Evolutionary conservation across 2,329 filamentous ascomycete species (phyloP), one percentile per base, ranked within the genome.

Genomic region (Fusarium sp.): DNA sequence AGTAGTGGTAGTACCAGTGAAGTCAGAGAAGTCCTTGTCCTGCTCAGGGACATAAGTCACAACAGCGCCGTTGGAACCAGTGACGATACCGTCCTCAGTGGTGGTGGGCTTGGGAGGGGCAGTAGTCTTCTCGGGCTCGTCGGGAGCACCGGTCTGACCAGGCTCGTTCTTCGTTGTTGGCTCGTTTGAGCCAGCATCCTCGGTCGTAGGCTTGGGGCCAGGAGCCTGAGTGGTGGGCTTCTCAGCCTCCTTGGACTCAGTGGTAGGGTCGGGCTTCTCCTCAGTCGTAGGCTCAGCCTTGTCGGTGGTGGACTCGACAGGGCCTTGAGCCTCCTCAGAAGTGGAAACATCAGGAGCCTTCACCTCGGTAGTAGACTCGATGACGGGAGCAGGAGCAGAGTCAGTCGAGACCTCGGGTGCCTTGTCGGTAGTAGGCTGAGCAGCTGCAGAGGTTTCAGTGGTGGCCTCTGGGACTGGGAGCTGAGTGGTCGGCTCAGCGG

Each of bases 1-100:
- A n/a, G 63, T 65, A 2, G 63, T 65, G 3, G 63, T 65, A 19
- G 63, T 64, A 9, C 60, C 63, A 19, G 63, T 65, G 8, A 65
- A 65, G 28, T 65, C 63, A 1, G 60, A 65, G 16, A 35, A 65
- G 28, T 65, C 60, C 33, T 65, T 64, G 16, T 65, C 63, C 21
- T 65, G 63, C 10, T 65, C 60, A 25, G 63, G 63, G 9, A 65
- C 12, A 15, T 64, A 65, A 5, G 63, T 65, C 1, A 65, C 63
- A 2, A 65, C 63, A 21, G 60, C 63, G 0, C 63, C 63, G 21
- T 65, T 64, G 3, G 60, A 56, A 8, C 63, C 63, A 38, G 63
- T 65, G 3, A 65, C 63, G 5, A 65, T 44, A 7, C 59, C 60
- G 9, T 65, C 63, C 33, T 65, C 63, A 8, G 60, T 66, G 1